These are phyloP conservation scores for Schizophyllum amplum DNA, from an alignment of 1,284 basidiomycete genomes.

Conservation along the genomic window DNA sequence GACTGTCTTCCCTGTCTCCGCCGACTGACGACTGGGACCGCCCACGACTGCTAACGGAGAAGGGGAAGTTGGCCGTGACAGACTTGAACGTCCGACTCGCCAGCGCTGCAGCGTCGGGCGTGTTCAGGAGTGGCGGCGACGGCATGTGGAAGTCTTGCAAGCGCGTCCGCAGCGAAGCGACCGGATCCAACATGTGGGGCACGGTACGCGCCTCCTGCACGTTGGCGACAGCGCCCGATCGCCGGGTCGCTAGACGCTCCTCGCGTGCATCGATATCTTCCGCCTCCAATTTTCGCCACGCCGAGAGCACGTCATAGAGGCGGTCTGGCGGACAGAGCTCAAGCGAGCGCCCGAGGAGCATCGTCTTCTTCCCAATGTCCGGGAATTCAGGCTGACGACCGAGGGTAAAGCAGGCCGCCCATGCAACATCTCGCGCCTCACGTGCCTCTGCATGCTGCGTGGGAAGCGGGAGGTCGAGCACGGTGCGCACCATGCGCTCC, in stretches of 20 bases:
- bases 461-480: constrained; percentile 38
- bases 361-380: constrained; percentile 59
- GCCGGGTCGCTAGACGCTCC: constrained; percentile 28
- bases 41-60: constrained; percentile 43
- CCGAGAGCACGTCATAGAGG: constrained; percentile 61
- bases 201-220: constrained; percentile 21
- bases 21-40: constrained; percentile 36
- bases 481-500: constrained; percentile 63
- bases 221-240: constrained; percentile 17
- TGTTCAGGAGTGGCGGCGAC: constrained; percentile 52
- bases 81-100: constrained; percentile 67
- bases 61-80: constrained; percentile 74
- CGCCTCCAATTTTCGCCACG: constrained; percentile 65
- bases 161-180: constrained; percentile 48
- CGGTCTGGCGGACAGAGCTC: constrained; percentile 82
- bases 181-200: constrained; percentile 3
- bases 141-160: constrained; percentile 59
- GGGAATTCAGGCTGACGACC: constrained; percentile 73
- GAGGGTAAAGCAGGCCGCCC: constrained; percentile 81
- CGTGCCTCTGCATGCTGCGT: constrained; percentile 12
- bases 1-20: constrained; percentile 30
- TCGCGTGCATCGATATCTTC: constrained; percentile 49
- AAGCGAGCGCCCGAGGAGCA: constrained; percentile 73
- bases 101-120: constrained; percentile 65
- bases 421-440: constrained; percentile 74